phyloP scores from a whole-genome alignment of 192 early-diverging fungal genomes.

The Coemansia javaensis region DNA sequence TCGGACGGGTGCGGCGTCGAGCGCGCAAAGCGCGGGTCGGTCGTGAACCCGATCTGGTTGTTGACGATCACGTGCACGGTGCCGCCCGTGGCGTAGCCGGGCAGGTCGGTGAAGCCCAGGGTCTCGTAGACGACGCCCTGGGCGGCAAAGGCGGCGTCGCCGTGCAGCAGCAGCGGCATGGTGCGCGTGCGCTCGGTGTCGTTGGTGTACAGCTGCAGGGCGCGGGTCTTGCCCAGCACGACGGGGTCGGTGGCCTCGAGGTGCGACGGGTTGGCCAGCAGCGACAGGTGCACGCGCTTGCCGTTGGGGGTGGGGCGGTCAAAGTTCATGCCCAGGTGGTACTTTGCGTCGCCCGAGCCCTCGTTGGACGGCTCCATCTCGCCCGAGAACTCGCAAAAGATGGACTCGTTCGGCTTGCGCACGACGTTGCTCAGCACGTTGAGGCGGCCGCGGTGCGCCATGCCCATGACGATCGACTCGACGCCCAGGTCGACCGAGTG shows the following conservation, averaged over 20 bases:
- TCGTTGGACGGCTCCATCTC: constrained; percentile 80
- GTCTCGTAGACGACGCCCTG: constrained; percentile 99
- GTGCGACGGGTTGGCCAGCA: constrained; percentile 98
- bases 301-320: constrained; percentile 93
- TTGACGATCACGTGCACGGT: constrained; percentile 97
- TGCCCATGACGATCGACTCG: constrained; percentile 94
- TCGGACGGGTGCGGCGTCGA: constrained; percentile 96
- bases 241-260: constrained; percentile 97
- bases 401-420: constrained; percentile 96
- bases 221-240: constrained; percentile 97
- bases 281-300: constrained; percentile 93
- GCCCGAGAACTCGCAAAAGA: constrained; percentile 97
- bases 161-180: constrained; percentile 93
- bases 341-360: constrained; percentile 95
- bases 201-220: constrained; percentile 89
- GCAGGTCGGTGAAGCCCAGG: constrained; percentile 90
- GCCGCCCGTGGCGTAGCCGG: constrained; percentile 93
- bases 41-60: constrained; percentile 99
- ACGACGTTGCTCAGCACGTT: constrained; percentile 99
- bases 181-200: constrained; percentile 76
- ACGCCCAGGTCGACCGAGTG: constrained; percentile 91
- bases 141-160: constrained; percentile 96
- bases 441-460: constrained; percentile 98
- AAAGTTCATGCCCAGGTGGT: constrained; percentile 94
- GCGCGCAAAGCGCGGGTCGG: constrained; percentile 91